These are phyloP conservation scores for Rossbeevera mucosa DNA, from an alignment of 768 basidiomycete species.

Conservation along the genomic window DNA sequence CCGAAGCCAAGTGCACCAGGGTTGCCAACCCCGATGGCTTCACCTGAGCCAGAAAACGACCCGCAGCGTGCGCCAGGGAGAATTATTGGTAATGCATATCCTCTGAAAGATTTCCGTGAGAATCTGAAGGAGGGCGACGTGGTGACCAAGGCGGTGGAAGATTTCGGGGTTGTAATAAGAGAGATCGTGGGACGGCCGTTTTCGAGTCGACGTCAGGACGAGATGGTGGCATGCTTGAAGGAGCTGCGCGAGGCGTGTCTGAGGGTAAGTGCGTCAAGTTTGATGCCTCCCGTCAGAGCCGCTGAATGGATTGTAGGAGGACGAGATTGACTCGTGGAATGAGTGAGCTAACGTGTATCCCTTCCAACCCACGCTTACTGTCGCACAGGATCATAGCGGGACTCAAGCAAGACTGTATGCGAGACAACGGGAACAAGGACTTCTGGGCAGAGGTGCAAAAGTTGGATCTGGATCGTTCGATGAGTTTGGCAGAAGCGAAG, in stretches of 20 bases:
- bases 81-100: slow-evolving; percentile 70
- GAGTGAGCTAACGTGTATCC: slow-evolving; percentile 31
- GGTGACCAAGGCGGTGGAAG: slow-evolving; percentile 81
- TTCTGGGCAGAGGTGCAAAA: slow-evolving; percentile 64
- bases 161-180: slow-evolving; percentile 63
- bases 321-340: slow-evolving; percentile 84
- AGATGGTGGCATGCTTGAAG: slow-evolving; percentile 72
- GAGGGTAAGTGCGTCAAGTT: slow-evolving; percentile 39
- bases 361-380: background rate
- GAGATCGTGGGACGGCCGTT: slow-evolving; percentile 73
- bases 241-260: slow-evolving; percentile 63
- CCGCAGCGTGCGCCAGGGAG: slow-evolving; percentile 59
- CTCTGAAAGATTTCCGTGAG: slow-evolving; percentile 70
- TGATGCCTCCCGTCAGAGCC: background rate
- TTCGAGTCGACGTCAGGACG: slow-evolving; percentile 56
- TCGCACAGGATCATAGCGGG: slow-evolving; percentile 53
- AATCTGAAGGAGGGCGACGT: slow-evolving; percentile 72
- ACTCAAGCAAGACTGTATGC: slow-evolving; percentile 52
- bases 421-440: slow-evolving; percentile 53
- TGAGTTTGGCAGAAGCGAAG: slow-evolving; percentile 67
- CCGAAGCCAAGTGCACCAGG: slow-evolving; percentile 11
- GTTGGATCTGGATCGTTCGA: slow-evolving; percentile 46
- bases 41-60: slow-evolving; percentile 42
- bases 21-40: slow-evolving; percentile 53
- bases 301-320: slow-evolving; percentile 46